These are phyloP conservation scores for Arthroderma uncinatum DNA, from an alignment of 2,329 filamentous ascomycete species.

Conservation along the genomic window DNA sequence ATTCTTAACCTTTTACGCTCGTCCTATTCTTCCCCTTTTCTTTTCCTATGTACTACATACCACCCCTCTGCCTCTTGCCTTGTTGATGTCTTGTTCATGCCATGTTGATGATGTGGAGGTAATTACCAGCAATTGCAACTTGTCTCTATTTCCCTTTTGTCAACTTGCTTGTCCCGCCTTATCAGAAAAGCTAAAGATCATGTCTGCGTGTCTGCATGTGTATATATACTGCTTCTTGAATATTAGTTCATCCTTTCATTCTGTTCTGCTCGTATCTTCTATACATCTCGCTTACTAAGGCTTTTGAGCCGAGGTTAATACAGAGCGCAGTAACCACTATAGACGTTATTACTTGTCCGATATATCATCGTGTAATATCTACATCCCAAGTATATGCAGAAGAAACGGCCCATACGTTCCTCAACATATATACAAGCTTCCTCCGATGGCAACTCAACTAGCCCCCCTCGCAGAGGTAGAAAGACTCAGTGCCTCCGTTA, in stretches of 20 bases:
- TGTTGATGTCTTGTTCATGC: background rate
- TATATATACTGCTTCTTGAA: conserved; percentile 1
- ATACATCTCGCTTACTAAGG: background rate
- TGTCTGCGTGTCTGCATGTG: background rate
- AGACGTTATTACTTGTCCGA: too few relatives aligned
- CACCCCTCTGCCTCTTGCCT: background rate
- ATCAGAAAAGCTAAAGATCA: background rate
- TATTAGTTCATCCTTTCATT: background rate
- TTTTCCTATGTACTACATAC: background rate
- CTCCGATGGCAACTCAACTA: conserved; percentile 49
- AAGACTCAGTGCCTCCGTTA: conserved; percentile 63
- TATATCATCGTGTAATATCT: too few relatives aligned
- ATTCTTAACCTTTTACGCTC: background rate
- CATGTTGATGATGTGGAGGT: background rate
- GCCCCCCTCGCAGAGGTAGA: conserved; percentile 60
- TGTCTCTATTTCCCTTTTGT: background rate
- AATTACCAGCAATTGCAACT: background rate
- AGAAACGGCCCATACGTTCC: too few relatives aligned
- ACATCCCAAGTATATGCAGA: too few relatives aligned
- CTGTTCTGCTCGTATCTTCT: background rate
- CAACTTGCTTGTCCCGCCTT: background rate
- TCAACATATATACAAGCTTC: too few relatives aligned
- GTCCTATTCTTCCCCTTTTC: background rate
- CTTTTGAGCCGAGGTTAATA: conserved; percentile 1
- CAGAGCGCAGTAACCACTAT: too few relatives aligned